These are phyloP conservation scores for Sclerotiophoma versabilis DNA, from an alignment of 2,329 filamentous ascomycete genomes.

Conservation along the genomic window DNA sequence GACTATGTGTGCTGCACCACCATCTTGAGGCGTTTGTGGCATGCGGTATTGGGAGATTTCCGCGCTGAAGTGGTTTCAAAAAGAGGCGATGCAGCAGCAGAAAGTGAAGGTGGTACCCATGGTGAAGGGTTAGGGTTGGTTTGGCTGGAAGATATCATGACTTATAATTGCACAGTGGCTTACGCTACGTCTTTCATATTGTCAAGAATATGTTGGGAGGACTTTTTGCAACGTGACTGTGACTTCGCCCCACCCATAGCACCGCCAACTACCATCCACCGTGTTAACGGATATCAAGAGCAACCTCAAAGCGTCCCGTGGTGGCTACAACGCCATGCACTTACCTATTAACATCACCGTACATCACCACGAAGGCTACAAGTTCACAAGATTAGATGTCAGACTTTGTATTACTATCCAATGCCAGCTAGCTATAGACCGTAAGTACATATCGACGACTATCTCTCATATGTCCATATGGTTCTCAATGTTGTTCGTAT, in stretches of 20 bases:
- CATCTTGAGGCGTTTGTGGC: slow-evolving; percentile 39
- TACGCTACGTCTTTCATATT: too few relatives aligned
- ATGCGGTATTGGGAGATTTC: slow-evolving; percentile 48
- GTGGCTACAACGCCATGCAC: background rate
- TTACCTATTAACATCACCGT: background rate
- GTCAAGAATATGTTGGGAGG: too few relatives aligned
- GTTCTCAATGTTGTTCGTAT: background rate
- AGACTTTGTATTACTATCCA: slow-evolving; percentile 8
- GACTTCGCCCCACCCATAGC: too few relatives aligned
- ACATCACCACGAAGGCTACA: background rate
- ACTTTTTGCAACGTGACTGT: background rate
- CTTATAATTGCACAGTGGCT: too few relatives aligned
- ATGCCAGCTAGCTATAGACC: slow-evolving; percentile 18
- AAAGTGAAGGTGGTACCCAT: background rate
- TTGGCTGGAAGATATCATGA: background rate
- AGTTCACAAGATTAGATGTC: background rate
- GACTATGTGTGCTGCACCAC: slow-evolving; percentile 40
- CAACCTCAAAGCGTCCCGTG: background rate
- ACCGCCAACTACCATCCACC: background rate
- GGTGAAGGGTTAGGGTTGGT: background rate
- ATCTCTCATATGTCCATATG: background rate
- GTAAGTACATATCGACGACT: slow-evolving; percentile 6
- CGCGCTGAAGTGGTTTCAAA: slow-evolving; percentile 39
- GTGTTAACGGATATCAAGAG: background rate
- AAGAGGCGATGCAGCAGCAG: slow-evolving; percentile 16